Percentiles rank a stretch among this genome's conserved stretches.
Conservation (phyloP, 2,329 filamentous ascomycete genomes). For the Venturia aucupariae region DNA sequence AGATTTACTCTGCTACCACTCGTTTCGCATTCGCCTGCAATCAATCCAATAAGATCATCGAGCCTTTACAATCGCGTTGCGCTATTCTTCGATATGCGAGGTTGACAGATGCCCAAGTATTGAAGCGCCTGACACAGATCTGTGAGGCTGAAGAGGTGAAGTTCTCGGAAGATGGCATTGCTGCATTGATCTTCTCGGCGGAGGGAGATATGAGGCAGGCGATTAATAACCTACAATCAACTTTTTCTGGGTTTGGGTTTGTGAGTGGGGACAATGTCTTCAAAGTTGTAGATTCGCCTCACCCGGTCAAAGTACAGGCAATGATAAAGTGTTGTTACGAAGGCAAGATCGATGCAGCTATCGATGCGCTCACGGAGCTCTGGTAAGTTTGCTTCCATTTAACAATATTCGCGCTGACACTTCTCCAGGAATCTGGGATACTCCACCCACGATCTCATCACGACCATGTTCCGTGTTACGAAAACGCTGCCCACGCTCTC, state of each 20-base stretch:
- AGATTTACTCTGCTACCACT: conserved; percentile 95
- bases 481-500: conserved; percentile 89
- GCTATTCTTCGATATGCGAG: conserved; percentile 91
- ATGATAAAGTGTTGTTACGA: conserved; percentile 98
- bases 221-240: conserved; percentile 96
- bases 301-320: conserved; percentile 95
- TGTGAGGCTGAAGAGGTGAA: conserved; percentile 86
- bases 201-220: conserved; percentile 99
- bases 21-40: conserved; percentile 98
- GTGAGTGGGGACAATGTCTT: conserved; percentile 98
- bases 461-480: conserved; percentile 97
- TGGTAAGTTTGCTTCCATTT: conserved; percentile 47
- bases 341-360: conserved; percentile 75
- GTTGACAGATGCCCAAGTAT: conserved; percentile 84
- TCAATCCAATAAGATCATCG: conserved; percentile 98
- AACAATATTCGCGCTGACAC: conserved; percentile 12
- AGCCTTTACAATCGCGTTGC: conserved; percentile 93
- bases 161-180: conserved; percentile 86
- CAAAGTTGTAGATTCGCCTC: conserved; percentile 90
- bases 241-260: conserved; percentile 86
- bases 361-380: conserved; percentile 79
- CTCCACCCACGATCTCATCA: conserved; percentile 98
- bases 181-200: conserved; percentile 92
- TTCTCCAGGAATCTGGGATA: conserved; percentile 63
- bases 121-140: conserved; percentile 84